Conservation (phyloP, 768 basidiomycete species). For the Leccinellum rugosiceps region DNA sequence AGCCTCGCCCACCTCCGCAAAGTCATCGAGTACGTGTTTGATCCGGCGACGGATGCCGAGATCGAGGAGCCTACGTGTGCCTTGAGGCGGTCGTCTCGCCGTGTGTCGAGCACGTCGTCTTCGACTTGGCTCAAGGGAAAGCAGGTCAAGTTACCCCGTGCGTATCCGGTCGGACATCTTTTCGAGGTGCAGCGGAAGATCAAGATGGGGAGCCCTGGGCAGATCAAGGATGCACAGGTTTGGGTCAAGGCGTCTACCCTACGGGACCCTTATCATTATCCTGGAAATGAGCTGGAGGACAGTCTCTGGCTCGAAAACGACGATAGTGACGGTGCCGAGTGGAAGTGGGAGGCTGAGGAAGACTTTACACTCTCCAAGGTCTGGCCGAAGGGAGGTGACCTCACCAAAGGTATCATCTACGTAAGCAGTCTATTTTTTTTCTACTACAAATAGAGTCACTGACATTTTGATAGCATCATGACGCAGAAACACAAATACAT, state of each 20-base stretch:
- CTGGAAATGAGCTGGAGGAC: constrained; percentile 38
- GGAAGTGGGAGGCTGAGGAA: constrained; percentile 71
- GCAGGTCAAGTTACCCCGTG: constrained; percentile 7
- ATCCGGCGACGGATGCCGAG: constrained; percentile 25
- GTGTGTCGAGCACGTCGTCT: constrained; percentile 14
- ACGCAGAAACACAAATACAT: constrained; percentile 49
- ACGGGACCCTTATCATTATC: constrained; percentile 46
- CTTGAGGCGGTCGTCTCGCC: constrained; percentile 25
- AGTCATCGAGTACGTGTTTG: constrained; percentile 60
- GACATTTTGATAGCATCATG: constrained; percentile 46
- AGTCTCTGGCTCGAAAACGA: constrained; percentile 26
- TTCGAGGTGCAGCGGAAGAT: constrained; percentile 59
- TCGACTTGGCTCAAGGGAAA: constrained; percentile 18
- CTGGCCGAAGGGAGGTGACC: constrained; percentile 48
- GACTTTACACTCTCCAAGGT: constrained; percentile 57
- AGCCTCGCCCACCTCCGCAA: constrained; percentile 63
- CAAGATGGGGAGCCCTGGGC: constrained; percentile 44
- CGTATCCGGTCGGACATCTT: constrained; percentile 40
- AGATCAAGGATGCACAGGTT: constrained; percentile 49
- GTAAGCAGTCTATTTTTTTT: constrained; percentile 38
- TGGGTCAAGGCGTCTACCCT: constrained; percentile 51
- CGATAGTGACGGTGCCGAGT: constrained; percentile 42
- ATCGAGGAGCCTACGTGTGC: constrained; percentile 15
- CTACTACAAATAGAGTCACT: not conserved
- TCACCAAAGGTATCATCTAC: constrained; percentile 53